Evolutionary conservation across 73 alveolate species (phyloP).

Genomic region (Diophrys appendiculata): DNA sequence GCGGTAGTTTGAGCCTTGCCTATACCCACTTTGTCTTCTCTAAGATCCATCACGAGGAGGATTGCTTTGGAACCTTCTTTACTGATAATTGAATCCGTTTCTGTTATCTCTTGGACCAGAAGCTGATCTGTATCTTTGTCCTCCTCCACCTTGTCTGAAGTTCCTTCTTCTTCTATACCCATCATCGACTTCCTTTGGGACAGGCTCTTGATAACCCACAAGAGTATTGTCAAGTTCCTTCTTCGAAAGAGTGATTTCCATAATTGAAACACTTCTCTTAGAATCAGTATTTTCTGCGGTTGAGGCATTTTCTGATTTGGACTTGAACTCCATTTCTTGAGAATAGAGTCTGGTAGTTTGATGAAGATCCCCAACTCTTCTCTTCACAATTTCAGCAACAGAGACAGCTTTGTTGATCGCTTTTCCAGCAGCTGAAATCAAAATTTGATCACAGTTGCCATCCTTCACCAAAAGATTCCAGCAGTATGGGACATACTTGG

Average conservation of each 20-base stretch:
- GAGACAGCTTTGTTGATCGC: conserved; percentile 54
- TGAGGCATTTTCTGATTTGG: too few relatives aligned
- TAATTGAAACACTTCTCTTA: conserved; percentile 34
- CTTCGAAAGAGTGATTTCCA: conserved; percentile 29
- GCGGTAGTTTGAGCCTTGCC: too few relatives aligned
- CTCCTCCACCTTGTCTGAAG: too few relatives aligned
- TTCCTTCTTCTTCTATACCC: too few relatives aligned
- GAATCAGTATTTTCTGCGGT: conserved; percentile 20
- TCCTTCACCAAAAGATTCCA: conserved; percentile 23
- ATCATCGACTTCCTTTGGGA: conserved; percentile 42
- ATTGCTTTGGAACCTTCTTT: too few relatives aligned
- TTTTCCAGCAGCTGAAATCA: conserved; percentile 51
- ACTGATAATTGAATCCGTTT: too few relatives aligned
- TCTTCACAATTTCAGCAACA: conserved; percentile 51
- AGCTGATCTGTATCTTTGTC: too few relatives aligned
- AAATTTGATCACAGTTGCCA: conserved; percentile 16
- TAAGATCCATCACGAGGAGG: too few relatives aligned
- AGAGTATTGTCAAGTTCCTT: conserved; percentile 25
- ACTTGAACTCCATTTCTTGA: conserved; percentile 19
- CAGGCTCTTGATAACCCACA: conserved; percentile 43
- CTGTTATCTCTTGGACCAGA: too few relatives aligned
- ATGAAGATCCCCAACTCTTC: conserved; percentile 53
- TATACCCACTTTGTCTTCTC: too few relatives aligned
- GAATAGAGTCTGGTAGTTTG: conserved; percentile 26
- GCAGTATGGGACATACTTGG: conserved; percentile 19